Evolutionary conservation across 2,329 filamentous ascomycete genomes (phyloP), one percentile per base, ranked within the genome.

Genomic region (Paraphaeosphaeria sporulosa): DNA sequence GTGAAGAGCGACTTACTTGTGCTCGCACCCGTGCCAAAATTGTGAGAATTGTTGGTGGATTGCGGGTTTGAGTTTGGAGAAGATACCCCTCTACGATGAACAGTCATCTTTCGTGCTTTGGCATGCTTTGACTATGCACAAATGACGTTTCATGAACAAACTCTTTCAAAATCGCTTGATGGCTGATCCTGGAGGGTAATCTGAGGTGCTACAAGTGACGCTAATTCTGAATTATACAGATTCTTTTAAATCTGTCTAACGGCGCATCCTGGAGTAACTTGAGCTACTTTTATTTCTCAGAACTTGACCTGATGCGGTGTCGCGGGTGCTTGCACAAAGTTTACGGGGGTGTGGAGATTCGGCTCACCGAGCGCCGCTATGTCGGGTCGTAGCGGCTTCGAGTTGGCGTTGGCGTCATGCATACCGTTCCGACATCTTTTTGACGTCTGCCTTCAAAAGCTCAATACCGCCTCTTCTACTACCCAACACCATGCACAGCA

Each of bases 11-110:
- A 19, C 64, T 71, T 54, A 64, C 68, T 0, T 78, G 76, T 46
- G 69, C 72, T 2, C 66, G 73, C n/a, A 71, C 76, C 7, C 65
- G 70, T 52, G 53, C 43, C 1, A 69, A 68, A 57, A 62, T 77
- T 34, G 58, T 48, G 8, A 57, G 60, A 46, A 54, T 75, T 1
- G 56, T 75, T 2, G 54, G 58, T n/a, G 51, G 50, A 7, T 55
- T 72, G 49, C 67, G 63, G 30, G 57, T 12, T 36, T 53, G 56
- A 42, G 34, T 55, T 12, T 30, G 49, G 53, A 42, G 49, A 17
- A 30, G 52, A 46, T 44, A 46, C 40, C 52, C 52, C 23, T 43
- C 17, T n/a, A 53, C 30, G 36, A 4, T 6, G 25, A 27, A 4
- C 6, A 27, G 6, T 3, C 25, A 27, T 27, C 25, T 6, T 27